A percentile compares a stretch with the other conserved stretches of the same genome.
Conservation (phyloP, 2,329 filamentous ascomycete genomes). For the Bimuria novae-zelandiae region DNA sequence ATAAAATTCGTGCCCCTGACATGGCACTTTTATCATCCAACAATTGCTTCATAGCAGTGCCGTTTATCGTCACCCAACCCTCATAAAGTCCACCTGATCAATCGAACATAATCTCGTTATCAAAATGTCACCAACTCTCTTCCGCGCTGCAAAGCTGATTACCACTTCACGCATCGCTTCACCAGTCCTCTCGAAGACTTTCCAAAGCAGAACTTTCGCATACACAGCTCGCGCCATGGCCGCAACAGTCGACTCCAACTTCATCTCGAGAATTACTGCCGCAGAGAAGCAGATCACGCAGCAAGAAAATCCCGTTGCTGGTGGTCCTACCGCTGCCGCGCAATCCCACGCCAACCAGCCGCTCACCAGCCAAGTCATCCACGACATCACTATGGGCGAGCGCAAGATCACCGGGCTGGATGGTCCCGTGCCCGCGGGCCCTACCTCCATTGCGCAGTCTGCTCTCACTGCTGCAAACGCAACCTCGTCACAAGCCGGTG, state of each 20-base stretch:
- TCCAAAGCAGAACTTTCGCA: constrained; percentile 15
- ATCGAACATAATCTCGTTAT: not conserved
- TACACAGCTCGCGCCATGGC: constrained; percentile 21
- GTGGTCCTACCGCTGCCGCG: constrained; percentile 49
- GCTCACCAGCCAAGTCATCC: constrained; percentile 42
- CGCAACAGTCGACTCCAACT: constrained; percentile 42
- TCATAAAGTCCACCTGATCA: not conserved
- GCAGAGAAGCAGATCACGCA: constrained; percentile 49
- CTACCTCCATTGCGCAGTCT: constrained; percentile 6
- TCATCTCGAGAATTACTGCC: constrained; percentile 48
- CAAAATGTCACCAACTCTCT: constrained; percentile 16
- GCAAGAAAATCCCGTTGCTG: constrained; percentile 38
- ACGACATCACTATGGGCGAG: constrained; percentile 51
- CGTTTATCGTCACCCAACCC: too few relatives aligned
- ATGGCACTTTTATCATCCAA: not conserved
- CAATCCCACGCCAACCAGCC: constrained; percentile 43
- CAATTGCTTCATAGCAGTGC: too few relatives aligned
- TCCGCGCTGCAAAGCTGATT: constrained; percentile 18
- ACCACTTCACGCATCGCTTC: constrained; percentile 14
- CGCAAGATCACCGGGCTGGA: constrained; percentile 46
- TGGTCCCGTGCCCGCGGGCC: constrained; percentile 23
- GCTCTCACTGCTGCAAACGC: constrained; percentile 1
- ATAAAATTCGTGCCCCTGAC: not conserved
- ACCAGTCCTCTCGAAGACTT: constrained; percentile 13
- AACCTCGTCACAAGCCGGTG: constrained; percentile 4